phyloP scores from a whole-genome alignment of 192 early-diverging fungal genomes.

The Allomyces macrogynus region DNA sequence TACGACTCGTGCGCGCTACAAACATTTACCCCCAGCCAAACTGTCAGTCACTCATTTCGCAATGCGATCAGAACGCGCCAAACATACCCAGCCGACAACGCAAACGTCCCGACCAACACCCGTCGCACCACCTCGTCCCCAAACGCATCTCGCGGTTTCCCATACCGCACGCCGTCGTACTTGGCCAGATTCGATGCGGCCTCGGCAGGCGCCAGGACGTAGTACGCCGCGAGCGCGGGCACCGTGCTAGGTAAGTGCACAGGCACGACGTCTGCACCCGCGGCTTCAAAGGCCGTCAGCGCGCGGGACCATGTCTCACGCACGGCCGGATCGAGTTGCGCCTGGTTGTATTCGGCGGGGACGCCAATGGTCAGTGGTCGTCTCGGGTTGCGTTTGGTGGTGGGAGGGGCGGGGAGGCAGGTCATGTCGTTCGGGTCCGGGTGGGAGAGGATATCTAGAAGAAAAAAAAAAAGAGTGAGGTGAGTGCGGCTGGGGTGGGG shows the following conservation, averaged over 20 bases:
- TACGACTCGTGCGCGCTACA: neutral
- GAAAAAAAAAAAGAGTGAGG: neutral
- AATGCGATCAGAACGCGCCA: neutral
- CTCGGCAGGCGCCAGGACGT: conserved; percentile 72
- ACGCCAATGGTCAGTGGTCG: conserved; percentile 4
- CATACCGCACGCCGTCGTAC: conserved; percentile 75
- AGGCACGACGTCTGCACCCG: conserved; percentile 44
- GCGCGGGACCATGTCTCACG: conserved; percentile 36
- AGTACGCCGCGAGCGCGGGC: conserved; percentile 62
- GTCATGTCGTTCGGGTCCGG: conserved; percentile 8
- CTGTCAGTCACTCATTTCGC: neutral
- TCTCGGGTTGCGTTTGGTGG: conserved; percentile 8
- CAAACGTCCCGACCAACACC: neutral
- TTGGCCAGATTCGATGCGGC: conserved; percentile 75
- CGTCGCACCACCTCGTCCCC: neutral
- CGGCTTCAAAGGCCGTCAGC: conserved; percentile 24
- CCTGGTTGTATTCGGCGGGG: conserved; percentile 48
- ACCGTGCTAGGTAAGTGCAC: conserved; percentile 50
- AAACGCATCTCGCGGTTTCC: conserved; percentile 11
- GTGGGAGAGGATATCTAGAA: neutral
- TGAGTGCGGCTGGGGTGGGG: neutral
- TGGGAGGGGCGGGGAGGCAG: conserved; percentile 41
- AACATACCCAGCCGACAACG: neutral
- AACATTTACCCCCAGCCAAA: neutral
- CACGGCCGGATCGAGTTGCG: conserved; percentile 38